Evolutionary conservation across 106 monocot genomes (phyloP), one percentile per base, ranked within the genome.

Genomic region (Dendrobium catenatum): DNA sequence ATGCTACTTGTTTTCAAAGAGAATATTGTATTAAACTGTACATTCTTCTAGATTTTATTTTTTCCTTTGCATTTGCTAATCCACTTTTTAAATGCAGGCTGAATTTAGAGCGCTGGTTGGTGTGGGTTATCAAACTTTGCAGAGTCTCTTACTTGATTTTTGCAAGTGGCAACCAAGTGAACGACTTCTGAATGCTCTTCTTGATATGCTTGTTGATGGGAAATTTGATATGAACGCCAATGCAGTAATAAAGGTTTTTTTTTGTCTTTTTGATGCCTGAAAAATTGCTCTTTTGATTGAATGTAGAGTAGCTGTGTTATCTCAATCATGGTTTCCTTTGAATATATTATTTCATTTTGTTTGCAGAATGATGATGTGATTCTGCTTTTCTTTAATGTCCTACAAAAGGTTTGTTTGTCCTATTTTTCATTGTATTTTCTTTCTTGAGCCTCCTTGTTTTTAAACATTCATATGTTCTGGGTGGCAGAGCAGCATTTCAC

Each of bases 161-260:
- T 95, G 91, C 68, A 93, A 88, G 79, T 93, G 89, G 87, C 79
- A 83, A 59, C 91, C 95, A 70, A 99, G 86, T 61, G 79, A 88
- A 80, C 83, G 77, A 61, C 89, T 99, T 76, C 26, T 99, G 66
- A 83, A 89, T 88, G 89, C 95, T 80, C 88, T 99, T 80, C 95
- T 99, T 85, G 91, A 93, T 85, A 95, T 99, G 99, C 99, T 99
- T 86, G 91, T 95, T 54, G 99, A 99, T 91, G 99, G 95, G 59
- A 93, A 85, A 58, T 99, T 90, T 80, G 77, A 85, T 68, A 81
- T 82, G 51, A 83, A 85, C 18, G 79, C 90, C 2, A 87, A 81
- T 44, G 51, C 83, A 58, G 67, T 90, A 54, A 93, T 99, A 80
- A 91, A 93, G 99, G 99, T 91, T 46, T 54, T 58, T 61, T 61